phyloP scores from a whole-genome alignment of 1,139 yeast genomes.

The Taiozyma sp. region DNA sequence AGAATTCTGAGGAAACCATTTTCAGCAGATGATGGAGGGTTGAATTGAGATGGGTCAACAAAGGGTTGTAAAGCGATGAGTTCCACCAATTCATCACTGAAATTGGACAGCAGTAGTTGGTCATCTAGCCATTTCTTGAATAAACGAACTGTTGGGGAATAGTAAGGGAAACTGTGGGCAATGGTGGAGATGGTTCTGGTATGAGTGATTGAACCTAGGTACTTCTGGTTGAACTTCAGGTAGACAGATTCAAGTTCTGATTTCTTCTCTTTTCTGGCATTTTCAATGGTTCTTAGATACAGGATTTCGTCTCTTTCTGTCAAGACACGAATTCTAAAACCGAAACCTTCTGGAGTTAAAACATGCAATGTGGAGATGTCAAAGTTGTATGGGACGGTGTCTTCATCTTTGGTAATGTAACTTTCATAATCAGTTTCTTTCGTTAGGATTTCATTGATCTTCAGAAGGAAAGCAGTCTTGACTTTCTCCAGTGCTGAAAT shows the following conservation, averaged over 20 bases:
- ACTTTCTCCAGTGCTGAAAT: slow-evolving; percentile 79
- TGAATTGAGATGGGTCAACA: slow-evolving; percentile 81
- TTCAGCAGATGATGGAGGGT: slow-evolving; percentile 72
- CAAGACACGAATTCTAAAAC: slow-evolving; percentile 67
- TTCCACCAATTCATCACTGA: slow-evolving; percentile 77
- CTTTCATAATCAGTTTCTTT: slow-evolving; percentile 51
- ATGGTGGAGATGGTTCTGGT: slow-evolving; percentile 71
- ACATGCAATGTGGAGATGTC: slow-evolving; percentile 57
- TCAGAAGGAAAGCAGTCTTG: slow-evolving; percentile 82
- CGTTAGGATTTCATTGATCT: slow-evolving; percentile 56
- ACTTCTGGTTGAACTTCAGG: slow-evolving; percentile 61
- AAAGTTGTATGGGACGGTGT: slow-evolving; percentile 57
- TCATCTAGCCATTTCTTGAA: slow-evolving; percentile 89
- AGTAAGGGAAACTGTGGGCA: slow-evolving; percentile 69
- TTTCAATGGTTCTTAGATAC: slow-evolving; percentile 63
- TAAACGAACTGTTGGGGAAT: slow-evolving; percentile 75
- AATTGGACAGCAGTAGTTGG: slow-evolving; percentile 58
- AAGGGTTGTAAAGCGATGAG: slow-evolving; percentile 79
- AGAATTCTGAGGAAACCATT: slow-evolving; percentile 78
- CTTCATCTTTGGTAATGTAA: slow-evolving; percentile 56
- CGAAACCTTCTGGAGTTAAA: slow-evolving; percentile 83
- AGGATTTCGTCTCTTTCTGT: slow-evolving; percentile 80
- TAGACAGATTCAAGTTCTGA: slow-evolving; percentile 58
- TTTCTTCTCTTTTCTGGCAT: slow-evolving; percentile 54
- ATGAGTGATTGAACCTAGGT: slow-evolving; percentile 72